phyloP scores from a whole-genome alignment of 768 basidiomycete genomes.

The Termitomyces sp. region DNA sequence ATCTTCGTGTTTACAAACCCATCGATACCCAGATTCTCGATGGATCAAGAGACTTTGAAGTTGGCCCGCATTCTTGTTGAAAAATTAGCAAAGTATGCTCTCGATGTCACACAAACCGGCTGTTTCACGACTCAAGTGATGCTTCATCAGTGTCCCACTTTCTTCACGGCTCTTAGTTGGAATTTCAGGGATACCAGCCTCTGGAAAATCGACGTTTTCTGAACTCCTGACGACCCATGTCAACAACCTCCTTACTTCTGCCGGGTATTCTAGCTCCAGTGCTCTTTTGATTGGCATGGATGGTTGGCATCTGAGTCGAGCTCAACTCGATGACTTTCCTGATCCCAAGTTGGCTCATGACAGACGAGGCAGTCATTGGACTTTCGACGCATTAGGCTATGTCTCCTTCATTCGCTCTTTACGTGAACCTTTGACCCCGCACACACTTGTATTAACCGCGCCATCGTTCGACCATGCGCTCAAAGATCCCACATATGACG shows the following conservation, averaged over 20 bases:
- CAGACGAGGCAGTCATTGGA: conserved; percentile 86
- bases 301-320: conserved; percentile 87
- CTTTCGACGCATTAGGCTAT: conserved; percentile 77
- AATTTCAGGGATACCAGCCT: conserved; percentile 76
- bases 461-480: conserved; percentile 85
- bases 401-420: conserved; percentile 59
- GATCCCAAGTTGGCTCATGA: conserved; percentile 76
- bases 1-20: not conserved
- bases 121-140: not conserved
- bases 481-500: conserved; percentile 75
- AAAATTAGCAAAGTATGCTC: conserved; percentile 31
- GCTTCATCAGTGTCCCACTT: conserved; percentile 24
- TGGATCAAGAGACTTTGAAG: conserved; percentile 35
- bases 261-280: conserved; percentile 13
- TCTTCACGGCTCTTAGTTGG: conserved; percentile 60
- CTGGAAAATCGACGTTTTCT: conserved; percentile 81
- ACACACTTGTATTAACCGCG: conserved; percentile 41
- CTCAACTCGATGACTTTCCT: conserved; percentile 68
- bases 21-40: conserved; percentile 12
- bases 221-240: conserved; percentile 45
- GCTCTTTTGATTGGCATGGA: conserved; percentile 79
- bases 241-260: conserved; percentile 36
- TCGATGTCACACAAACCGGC: not conserved
- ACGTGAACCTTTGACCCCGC: conserved; percentile 27
- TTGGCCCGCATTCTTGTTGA: conserved; percentile 33